A percentile compares a stretch with the other conserved stretches of the same genome.
phyloP scores from a whole-genome alignment of 257 asterid genomes.

The Petunia axillaris region DNA sequence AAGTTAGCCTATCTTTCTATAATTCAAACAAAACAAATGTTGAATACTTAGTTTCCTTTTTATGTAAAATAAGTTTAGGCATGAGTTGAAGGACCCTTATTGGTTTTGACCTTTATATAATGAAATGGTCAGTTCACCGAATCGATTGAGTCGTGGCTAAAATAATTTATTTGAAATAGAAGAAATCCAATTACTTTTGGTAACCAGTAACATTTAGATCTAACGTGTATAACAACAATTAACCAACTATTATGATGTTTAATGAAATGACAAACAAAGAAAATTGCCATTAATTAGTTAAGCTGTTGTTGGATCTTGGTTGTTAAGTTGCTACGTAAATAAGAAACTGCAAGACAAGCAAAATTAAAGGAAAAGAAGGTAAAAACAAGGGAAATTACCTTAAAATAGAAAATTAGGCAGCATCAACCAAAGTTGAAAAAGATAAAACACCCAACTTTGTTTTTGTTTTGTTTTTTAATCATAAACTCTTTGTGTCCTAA shows the following conservation, averaged over 20 bases:
- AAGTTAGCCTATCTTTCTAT: not conserved
- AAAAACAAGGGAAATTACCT: not conserved
- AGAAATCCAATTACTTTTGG: constrained; percentile 11
- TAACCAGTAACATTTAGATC: constrained; percentile 12
- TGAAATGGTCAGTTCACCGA: constrained; percentile 16
- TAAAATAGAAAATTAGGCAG: not conserved
- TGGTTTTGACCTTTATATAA: not conserved
- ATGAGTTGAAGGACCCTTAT: not conserved
- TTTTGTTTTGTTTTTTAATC: too few relatives aligned
- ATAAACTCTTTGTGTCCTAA: not conserved
- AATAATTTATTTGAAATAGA: not conserved
- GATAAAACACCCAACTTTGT: constrained; percentile 20
- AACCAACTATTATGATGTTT: constrained; percentile 17
- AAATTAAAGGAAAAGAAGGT: not conserved
- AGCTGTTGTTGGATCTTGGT: constrained; percentile 17
- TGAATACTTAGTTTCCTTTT: not conserved
- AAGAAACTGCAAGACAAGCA: not conserved
- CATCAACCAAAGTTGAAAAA: constrained; percentile 32
- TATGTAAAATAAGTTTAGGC: not conserved
- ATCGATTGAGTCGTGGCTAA: constrained; percentile 17
- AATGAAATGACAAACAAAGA: not conserved
- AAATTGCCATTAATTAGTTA: constrained; percentile 8
- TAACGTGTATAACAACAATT: constrained; percentile 12
- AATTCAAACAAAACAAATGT: not conserved
- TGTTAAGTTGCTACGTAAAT: not conserved